Conservation (phyloP, 805 yeast genomes). For the Scheffersomyces coipomensis region DNA sequence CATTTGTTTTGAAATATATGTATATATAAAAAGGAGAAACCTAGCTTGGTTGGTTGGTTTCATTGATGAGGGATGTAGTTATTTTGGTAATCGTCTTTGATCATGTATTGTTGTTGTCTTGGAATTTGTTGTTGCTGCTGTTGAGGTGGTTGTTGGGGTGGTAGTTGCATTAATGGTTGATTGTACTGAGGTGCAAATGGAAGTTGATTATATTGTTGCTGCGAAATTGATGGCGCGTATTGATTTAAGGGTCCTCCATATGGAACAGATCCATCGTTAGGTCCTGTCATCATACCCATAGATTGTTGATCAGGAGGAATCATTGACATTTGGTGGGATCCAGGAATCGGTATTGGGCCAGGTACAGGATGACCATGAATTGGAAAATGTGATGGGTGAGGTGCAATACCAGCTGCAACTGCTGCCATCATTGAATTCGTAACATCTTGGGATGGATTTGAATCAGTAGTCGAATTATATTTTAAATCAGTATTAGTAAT, state of each 20-base stretch:
- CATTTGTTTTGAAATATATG: too few species aligned
- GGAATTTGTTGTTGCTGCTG: slow-evolving; percentile 1
- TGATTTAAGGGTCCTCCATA: too few species aligned
- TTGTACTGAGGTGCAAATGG: slow-evolving; percentile 1
- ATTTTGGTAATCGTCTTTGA: not conserved
- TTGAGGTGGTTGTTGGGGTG: not conserved
- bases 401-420: not conserved
- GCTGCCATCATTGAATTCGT: not conserved
- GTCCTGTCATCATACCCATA: not conserved
- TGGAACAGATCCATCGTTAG: not conserved
- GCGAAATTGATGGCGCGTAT: slow-evolving; percentile 5
- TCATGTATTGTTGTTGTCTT: not conserved
- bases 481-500: not conserved
- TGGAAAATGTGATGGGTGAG: not conserved
- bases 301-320: slow-evolving; percentile 4
- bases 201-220: slow-evolving; percentile 4
- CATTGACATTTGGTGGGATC: not conserved
- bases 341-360: not conserved
- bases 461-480: not conserved
- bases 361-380: not conserved
- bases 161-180: slow-evolving; percentile 1
- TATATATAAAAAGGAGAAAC: too few species aligned
- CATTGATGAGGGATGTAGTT: not conserved
- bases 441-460: not conserved
- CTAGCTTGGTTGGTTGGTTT: too few species aligned